phyloP scores from a whole-genome alignment of 2,329 filamentous ascomycete genomes.

The Fusarium lateritium region DNA sequence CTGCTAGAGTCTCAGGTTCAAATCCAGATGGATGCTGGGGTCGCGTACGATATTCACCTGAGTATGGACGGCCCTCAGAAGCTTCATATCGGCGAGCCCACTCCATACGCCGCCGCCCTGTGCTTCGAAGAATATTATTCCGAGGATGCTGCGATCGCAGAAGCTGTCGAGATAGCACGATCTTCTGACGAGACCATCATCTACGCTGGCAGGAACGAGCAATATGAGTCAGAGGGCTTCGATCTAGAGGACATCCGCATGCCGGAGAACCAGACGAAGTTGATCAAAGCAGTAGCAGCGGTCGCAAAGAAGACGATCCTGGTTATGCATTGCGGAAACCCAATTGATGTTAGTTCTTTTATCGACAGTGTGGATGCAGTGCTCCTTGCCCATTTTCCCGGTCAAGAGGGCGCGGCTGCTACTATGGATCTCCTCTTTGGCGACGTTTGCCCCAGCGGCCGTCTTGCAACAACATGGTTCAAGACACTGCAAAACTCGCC shows the following conservation, averaged over 20 bases:
- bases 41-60: constrained; percentile 15
- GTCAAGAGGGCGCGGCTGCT: constrained; percentile 32
- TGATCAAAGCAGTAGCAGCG: constrained; percentile 31
- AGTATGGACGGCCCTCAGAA: constrained; percentile 11
- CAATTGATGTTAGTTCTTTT: constrained; percentile 28
- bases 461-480: constrained; percentile 34
- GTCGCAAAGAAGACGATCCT: constrained; percentile 24
- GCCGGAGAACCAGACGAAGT: constrained; percentile 21
- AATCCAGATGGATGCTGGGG: constrained; percentile 12
- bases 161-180: constrained; percentile 23
- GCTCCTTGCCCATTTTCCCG: constrained; percentile 32
- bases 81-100: not conserved
- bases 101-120: constrained; percentile 14
- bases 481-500: constrained; percentile 32
- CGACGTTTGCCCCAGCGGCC: constrained; percentile 23
- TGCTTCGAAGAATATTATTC: constrained; percentile 39
- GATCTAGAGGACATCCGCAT: constrained; percentile 29
- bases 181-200: constrained; percentile 18
- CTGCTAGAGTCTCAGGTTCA: constrained; percentile 25
- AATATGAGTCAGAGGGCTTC: constrained; percentile 37
- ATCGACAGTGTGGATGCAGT: constrained; percentile 28
- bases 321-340: constrained; percentile 35
- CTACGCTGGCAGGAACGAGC: constrained; percentile 35
- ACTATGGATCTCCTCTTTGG: constrained; percentile 21
- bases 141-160: constrained; percentile 12